These are phyloP conservation scores for Puccinia coronata DNA, from an alignment of 1,284 basidiomycete genomes.

Conservation along the genomic window DNA sequence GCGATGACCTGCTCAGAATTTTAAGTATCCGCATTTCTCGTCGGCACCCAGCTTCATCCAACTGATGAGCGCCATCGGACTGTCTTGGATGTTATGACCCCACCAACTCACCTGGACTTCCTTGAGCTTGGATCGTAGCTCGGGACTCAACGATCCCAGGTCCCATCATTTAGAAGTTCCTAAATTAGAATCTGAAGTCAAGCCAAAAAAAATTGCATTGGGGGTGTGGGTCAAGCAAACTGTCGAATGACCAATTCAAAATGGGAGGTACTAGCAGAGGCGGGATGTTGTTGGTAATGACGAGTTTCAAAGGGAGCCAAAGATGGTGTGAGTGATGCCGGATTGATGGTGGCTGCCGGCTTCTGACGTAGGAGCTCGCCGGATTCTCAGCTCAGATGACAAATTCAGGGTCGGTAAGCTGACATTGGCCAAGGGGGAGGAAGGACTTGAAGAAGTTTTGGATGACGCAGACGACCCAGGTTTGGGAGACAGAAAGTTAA, in stretches of 20 bases:
- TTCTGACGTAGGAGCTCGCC: conserved; percentile 17
- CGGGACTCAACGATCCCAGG: conserved; percentile 10
- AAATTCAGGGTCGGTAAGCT: conserved; percentile 70
- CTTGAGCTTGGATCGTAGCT: conserved; percentile 20
- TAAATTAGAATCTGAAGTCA: too few relatives aligned
- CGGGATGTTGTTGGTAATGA: conserved; percentile 32
- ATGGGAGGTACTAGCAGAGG: conserved; percentile 37
- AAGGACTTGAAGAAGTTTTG: conserved; percentile 2
- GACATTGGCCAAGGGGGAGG: neutral
- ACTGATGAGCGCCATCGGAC: neutral
- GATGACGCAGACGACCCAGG: conserved; percentile 14
- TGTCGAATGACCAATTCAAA: conserved; percentile 37
- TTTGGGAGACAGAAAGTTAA: conserved; percentile 19
- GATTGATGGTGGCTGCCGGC: neutral
- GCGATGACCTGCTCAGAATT: too few relatives aligned
- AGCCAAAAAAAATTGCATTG: too few relatives aligned
- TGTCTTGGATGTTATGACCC: too few relatives aligned
- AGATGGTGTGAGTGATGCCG: conserved; percentile 14
- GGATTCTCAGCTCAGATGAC: conserved; percentile 71
- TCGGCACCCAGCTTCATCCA: neutral
- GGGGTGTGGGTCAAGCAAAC: neutral
- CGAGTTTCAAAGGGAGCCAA: conserved; percentile 24
- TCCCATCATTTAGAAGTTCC: too few relatives aligned
- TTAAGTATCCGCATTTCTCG: neutral
- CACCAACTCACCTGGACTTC: too few relatives aligned